Conservation (phyloP, 371 early-diverging fungal species). For the Syncephalastrum monosporum region DNA sequence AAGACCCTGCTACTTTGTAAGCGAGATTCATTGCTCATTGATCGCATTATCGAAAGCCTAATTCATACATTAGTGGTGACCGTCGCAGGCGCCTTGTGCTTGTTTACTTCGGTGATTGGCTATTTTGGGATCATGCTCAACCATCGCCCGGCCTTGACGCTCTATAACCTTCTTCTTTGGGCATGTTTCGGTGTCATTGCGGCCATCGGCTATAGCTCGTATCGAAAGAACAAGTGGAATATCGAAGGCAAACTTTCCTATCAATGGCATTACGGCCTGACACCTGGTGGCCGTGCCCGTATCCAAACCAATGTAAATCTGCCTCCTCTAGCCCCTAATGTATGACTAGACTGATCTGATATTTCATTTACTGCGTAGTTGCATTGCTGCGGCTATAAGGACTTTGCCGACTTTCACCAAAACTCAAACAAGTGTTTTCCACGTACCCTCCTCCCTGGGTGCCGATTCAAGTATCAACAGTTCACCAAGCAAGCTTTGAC, state of each 20-base stretch:
- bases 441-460: slow-evolving; percentile 52
- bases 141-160: slow-evolving; percentile 41
- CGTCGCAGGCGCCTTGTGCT: slow-evolving; percentile 44
- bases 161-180: slow-evolving; percentile 57
- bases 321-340: background rate
- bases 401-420: slow-evolving; percentile 53
- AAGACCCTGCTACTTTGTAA: slow-evolving; percentile 43
- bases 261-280: slow-evolving; percentile 48
- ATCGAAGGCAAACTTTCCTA: slow-evolving; percentile 46
- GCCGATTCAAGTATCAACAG: slow-evolving; percentile 47
- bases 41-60: background rate
- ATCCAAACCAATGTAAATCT: slow-evolving; percentile 45
- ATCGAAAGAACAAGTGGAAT: slow-evolving; percentile 49
- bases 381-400: slow-evolving; percentile 61
- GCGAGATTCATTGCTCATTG: slow-evolving; percentile 1
- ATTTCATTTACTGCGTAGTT: slow-evolving; percentile 24
- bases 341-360: background rate
- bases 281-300: slow-evolving; percentile 35
- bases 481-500: slow-evolving; percentile 44
- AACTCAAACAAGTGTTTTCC: slow-evolving; percentile 60
- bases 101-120: slow-evolving; percentile 49
- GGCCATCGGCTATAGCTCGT: slow-evolving; percentile 54
- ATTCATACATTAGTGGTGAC: slow-evolving; percentile 38
- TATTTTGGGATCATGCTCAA: slow-evolving; percentile 57
- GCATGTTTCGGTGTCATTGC: slow-evolving; percentile 54